Base-by-base conservation (phyloP, 371 early-diverging fungal species). In the Parasitella parasitica region DNA sequence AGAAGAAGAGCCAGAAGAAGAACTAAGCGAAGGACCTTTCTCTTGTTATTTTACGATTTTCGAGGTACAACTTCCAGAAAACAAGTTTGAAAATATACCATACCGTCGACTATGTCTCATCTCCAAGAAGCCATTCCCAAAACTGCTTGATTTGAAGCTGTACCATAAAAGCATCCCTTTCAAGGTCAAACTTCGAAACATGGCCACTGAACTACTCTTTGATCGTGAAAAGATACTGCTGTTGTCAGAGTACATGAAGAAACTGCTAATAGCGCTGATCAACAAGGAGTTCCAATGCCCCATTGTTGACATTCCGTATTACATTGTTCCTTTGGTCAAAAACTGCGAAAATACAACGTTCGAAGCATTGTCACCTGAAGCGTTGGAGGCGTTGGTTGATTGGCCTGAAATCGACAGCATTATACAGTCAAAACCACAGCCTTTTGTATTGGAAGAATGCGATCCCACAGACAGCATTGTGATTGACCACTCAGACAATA, bases 281-380 rank as follows among this genome's bases (percentile, higher is more conserved):
- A 80, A 83, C 51, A 80, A 76, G 58, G 75, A 71, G 4, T 85
- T 83, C 58, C 41, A 71, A 22, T 88, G 89, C 65, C 68, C 81
- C 6, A 32, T 83, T 35, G 68, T 74, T 8, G 75, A 78, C 18
- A 71, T 86, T 35, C 85, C 88, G 0, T 86, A 83, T 30, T 77
- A 85, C 28, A 37, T 91, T 20, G 87, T 81, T 0, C 91, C 90
- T 0, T 55, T 85, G 11, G 48, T 53, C 1, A 15, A 70, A 60
- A 32, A 62, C 52, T 46, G 51, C 28, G 37, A 70, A 63, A 4
- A 61, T 59, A 16, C 30, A 22, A 15, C 49, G n/a, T 27, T 54
- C 36, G 38, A 69, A 49, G 24, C 22, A 11, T 22, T 69, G 2
- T 57, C 54, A 3, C 43, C 43, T 2, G 9, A 30, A 6, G 39